Evolutionary conservation across 2,329 filamentous ascomycete genomes (phyloP), one percentile per base, ranked within the genome.

Genomic region (Xylariales sp.): DNA sequence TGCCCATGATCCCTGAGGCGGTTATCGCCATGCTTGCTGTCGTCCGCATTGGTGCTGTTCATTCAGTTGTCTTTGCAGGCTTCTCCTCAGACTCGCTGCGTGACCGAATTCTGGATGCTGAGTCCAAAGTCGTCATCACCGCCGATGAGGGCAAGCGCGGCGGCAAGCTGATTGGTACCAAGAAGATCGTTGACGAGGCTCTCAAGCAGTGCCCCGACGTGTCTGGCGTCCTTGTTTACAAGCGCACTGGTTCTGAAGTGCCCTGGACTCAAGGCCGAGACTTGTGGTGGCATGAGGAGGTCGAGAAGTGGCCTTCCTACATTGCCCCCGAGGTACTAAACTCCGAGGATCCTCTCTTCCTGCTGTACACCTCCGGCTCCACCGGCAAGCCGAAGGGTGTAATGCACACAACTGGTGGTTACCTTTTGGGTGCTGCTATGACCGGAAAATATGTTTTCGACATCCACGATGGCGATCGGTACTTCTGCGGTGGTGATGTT

Each of bases 371-470:
- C 2, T 97, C 91, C 24, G 93, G 93, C 28, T 97, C 91, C 1
- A 98, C 93, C 7, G 93, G 93, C 47, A 97, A 97, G 77, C 93
- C 93, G 50, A 98, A 98, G 80, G 93, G 93, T 66, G 86, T 98
- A 40, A 85, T 98, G 88, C 93, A 98, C 76, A 94, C 89, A 18
- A 98, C 91, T 24, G 93, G 74, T 44, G 93, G 93, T 36, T 98
- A 97, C 62, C 77, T 98, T n/a, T 69, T 97, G 6, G 93, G 93
- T 42, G 90, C 90, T 36, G 91, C 93, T 23, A 76, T 85, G 54
- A 98, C 93, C 11, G 91, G 90, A 65, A 98, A 97, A 69, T 97
- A 98, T 63, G 91, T 97, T 45, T 98, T 98, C 60, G 93, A 98
- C 62, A 94, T 98, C 47, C 93, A 98, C 62, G 84, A 90, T 46